Conservation (phyloP, 306 rosid species). For the Prosopis cineraria region DNA sequence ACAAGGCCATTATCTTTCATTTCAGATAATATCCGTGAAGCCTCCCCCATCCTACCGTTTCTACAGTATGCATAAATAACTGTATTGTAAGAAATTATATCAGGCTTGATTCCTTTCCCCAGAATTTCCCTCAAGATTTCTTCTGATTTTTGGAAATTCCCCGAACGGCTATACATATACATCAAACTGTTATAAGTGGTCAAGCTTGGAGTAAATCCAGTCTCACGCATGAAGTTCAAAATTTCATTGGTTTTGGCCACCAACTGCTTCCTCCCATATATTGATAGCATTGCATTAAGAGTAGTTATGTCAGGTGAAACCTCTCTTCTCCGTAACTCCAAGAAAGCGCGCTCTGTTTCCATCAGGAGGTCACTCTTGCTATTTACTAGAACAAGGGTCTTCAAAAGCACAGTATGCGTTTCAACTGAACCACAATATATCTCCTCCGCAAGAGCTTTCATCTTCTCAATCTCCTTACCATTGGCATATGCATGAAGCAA, state of each 20-base stretch:
- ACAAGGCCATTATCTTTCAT: slow-evolving; percentile 67
- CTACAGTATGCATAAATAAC: slow-evolving; percentile 80
- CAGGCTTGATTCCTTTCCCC: slow-evolving; percentile 82
- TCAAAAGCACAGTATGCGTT: slow-evolving; percentile 70
- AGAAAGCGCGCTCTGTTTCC: slow-evolving; percentile 81
- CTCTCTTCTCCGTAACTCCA: slow-evolving; percentile 62
- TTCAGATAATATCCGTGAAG: slow-evolving; percentile 75
- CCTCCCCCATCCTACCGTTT: slow-evolving; percentile 81
- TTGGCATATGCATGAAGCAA: slow-evolving; percentile 94
- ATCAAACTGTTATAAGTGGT: slow-evolving; percentile 88
- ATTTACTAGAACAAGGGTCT: slow-evolving; percentile 83
- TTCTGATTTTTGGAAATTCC: slow-evolving; percentile 72
- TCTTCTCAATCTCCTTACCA: slow-evolving; percentile 67
- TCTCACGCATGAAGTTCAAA: slow-evolving; percentile 65
- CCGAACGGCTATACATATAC: slow-evolving; percentile 87
- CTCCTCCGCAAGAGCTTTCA: slow-evolving; percentile 72
- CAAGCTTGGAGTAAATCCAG: slow-evolving; percentile 85
- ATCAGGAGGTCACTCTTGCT: slow-evolving; percentile 80
- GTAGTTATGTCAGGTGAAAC: slow-evolving; percentile 75
- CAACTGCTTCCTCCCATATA: slow-evolving; percentile 86
- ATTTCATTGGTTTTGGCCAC: slow-evolving; percentile 75
- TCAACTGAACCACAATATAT: slow-evolving; percentile 71
- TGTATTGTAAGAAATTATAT: slow-evolving; percentile 77
- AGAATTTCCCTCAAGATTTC: slow-evolving; percentile 61
- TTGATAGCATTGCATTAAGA: slow-evolving; percentile 87